Conservation (phyloP, 345 rosid genomes). For the Odontarrhena argentea region DNA sequence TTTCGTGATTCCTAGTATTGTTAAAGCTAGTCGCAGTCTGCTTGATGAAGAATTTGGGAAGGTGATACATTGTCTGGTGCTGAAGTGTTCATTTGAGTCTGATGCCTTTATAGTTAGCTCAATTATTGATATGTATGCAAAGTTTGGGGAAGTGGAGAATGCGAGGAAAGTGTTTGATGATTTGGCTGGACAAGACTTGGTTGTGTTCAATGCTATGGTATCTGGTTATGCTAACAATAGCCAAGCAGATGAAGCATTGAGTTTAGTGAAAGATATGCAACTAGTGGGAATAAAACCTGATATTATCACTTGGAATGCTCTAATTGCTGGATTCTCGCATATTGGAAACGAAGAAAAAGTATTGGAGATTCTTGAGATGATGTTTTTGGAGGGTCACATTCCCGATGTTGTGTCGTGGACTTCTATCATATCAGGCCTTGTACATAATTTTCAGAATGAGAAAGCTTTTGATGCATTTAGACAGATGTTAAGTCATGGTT, state of each 20-base stretch:
- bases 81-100: constrained; percentile 50
- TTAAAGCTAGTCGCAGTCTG: constrained; percentile 68
- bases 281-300: constrained; percentile 52
- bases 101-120: constrained; percentile 65
- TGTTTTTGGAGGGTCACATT: constrained; percentile 52
- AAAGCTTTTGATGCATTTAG: constrained; percentile 63
- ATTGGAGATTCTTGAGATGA: constrained; percentile 49
- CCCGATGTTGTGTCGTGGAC: constrained; percentile 89
- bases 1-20: constrained; percentile 71
- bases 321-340: constrained; percentile 68
- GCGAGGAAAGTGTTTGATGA: constrained; percentile 60
- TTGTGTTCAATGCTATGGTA: constrained; percentile 68
- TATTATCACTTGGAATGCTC: constrained; percentile 69
- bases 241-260: constrained; percentile 49
- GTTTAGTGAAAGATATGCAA: constrained; percentile 53
- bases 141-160: constrained; percentile 49
- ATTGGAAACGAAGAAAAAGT: constrained; percentile 53
- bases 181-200: constrained; percentile 60
- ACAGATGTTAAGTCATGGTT: constrained; percentile 58
- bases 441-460: constrained; percentile 56
- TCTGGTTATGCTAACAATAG: constrained; percentile 66
- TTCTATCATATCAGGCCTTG: constrained; percentile 72
- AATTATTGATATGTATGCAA: constrained; percentile 83
- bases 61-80: constrained; percentile 56
- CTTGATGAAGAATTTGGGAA: constrained; percentile 52